phyloP scores from a whole-genome alignment of 129 eudicot genomes.

The Lonicera japonica region DNA sequence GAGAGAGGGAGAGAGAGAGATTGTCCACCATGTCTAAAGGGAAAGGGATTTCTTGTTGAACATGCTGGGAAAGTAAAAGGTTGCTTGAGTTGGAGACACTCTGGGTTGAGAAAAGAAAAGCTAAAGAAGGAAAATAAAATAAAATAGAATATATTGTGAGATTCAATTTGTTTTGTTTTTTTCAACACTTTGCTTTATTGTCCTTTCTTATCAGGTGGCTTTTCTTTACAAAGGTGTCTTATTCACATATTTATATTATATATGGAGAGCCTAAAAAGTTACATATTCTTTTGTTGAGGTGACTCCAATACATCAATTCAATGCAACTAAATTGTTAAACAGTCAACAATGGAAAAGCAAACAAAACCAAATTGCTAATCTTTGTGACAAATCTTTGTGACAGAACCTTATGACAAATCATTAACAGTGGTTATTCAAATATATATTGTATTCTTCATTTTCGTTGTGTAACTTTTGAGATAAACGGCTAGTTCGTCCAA shows the following conservation, averaged over 20 bases:
- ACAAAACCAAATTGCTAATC: slow-evolving; percentile 5
- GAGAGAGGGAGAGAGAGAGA: no score
- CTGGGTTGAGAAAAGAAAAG: background rate
- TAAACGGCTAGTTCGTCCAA: no score
- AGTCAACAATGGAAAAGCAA: slow-evolving; percentile 6
- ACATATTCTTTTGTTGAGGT: slow-evolving; percentile 26
- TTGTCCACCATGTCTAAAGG: no score
- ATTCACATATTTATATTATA: slow-evolving; percentile 1
- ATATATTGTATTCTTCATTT: no score
- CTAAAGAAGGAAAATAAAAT: background rate
- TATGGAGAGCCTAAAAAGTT: background rate
- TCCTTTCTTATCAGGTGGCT: slow-evolving; percentile 22
- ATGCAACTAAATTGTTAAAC: slow-evolving; percentile 4
- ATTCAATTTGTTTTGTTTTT: slow-evolving; percentile 6
- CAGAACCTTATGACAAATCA: no score
- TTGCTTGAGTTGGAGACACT: slow-evolving; percentile 6
- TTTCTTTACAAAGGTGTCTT: slow-evolving; percentile 28
- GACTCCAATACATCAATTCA: slow-evolving; percentile 26
- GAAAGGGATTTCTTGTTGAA: no score
- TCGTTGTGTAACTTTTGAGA: no score
- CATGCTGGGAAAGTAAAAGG: slow-evolving; percentile 5
- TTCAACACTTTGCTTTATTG: slow-evolving; percentile 13
- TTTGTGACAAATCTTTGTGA: no score
- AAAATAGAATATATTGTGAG: no score
- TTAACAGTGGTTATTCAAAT: no score